Conservation (phyloP, 441 rosid genomes). For the Gossypium davidsonii region DNA sequence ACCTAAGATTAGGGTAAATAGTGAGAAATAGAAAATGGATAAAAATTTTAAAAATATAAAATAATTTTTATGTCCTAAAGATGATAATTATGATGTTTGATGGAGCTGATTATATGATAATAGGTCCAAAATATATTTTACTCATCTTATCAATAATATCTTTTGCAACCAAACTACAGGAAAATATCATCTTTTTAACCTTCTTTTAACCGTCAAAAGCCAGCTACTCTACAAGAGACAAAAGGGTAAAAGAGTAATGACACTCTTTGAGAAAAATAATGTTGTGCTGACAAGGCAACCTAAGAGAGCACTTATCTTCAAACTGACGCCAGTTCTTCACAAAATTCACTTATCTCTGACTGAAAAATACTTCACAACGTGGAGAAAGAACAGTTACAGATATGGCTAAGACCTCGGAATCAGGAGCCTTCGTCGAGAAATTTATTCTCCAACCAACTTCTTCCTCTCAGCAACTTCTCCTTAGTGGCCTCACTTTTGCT, state of each 20-base stretch:
- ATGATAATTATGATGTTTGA: no score
- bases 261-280: neutral
- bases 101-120: no score
- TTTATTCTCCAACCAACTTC: slow-evolving; percentile 41
- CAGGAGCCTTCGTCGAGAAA: slow-evolving; percentile 81
- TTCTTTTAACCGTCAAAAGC: no score
- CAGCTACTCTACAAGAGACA: no score
- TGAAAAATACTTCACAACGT: neutral
- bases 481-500: slow-evolving; percentile 69
- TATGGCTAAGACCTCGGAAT: slow-evolving; percentile 48
- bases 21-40: no score
- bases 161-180: no score
- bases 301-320: neutral
- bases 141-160: no score
- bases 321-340: neutral
- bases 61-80: no score
- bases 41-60: no score
- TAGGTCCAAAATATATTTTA: no score
- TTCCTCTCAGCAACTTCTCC: slow-evolving; percentile 44
- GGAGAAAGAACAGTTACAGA: neutral
- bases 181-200: no score
- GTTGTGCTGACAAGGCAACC: slow-evolving; percentile 1
- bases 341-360: neutral
- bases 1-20: no score
- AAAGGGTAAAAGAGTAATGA: slow-evolving; percentile 8